These are phyloP conservation scores for Venturia oleaginea DNA, from an alignment of 2,329 filamentous ascomycete species.

Conservation along the genomic window DNA sequence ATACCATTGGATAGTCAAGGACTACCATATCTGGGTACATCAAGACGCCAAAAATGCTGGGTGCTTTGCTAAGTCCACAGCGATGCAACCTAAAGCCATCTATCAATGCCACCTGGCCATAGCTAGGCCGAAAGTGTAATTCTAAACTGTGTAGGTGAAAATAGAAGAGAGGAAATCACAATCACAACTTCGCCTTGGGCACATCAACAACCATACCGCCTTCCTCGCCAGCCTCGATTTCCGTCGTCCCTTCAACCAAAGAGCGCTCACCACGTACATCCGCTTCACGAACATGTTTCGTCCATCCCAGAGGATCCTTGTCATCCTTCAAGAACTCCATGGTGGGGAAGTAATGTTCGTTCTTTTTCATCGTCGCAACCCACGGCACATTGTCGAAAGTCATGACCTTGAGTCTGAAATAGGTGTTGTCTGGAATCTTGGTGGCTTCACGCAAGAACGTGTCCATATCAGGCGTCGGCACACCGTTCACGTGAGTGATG, in stretches of 20 bases:
- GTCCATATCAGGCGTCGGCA: constrained; percentile 72
- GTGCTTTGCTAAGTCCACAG: not conserved
- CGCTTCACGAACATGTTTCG: constrained; percentile 46
- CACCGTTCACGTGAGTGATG: constrained; percentile 89
- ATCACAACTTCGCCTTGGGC: constrained; percentile 10
- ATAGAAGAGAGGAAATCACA: not conserved
- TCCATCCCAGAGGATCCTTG: constrained; percentile 45
- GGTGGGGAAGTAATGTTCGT: constrained; percentile 83
- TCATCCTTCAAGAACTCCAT: constrained; percentile 55
- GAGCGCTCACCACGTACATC: constrained; percentile 22
- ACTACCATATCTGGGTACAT: too few relatives aligned
- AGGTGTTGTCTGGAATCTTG: constrained; percentile 91
- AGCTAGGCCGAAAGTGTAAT: not conserved
- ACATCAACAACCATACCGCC: not conserved
- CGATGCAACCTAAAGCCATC: not conserved
- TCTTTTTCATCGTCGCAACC: constrained; percentile 99
- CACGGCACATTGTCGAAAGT: constrained; percentile 98
- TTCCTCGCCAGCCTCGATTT: constrained; percentile 8
- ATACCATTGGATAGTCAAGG: not conserved
- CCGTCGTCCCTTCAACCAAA: not conserved
- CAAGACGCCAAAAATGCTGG: not conserved
- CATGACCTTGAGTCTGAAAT: constrained; percentile 94
- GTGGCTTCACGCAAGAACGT: constrained; percentile 72
- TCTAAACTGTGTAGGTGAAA: not conserved
- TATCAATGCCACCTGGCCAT: not conserved